Percentiles rank a stretch among this genome's conserved stretches.
Conservation (phyloP, 108 stramenopile species). For the Cyclotella kingstonii region DNA sequence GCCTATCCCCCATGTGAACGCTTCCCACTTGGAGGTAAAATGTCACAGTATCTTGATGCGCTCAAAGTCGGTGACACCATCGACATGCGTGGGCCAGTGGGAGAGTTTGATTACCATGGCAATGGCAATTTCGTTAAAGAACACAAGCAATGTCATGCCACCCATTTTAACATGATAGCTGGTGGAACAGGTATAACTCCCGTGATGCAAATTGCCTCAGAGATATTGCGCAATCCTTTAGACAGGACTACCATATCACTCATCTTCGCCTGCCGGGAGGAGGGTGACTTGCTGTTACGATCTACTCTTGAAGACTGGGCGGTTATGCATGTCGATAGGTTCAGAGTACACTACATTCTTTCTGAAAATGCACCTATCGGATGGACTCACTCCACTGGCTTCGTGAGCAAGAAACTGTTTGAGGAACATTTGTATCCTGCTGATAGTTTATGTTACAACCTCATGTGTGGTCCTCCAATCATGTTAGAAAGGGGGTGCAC, state of each 20-base stretch:
- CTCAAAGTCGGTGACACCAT: constrained; percentile 89
- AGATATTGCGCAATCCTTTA: constrained; percentile 79
- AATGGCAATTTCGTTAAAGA: constrained; percentile 87
- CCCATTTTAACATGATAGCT: constrained; percentile 92
- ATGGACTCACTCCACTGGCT: constrained; percentile 88
- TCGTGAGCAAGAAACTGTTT: constrained; percentile 84
- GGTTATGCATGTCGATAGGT: constrained; percentile 70
- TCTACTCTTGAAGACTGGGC: constrained; percentile 90
- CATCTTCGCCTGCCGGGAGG: constrained; percentile 92
- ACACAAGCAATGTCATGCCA: constrained; percentile 57
- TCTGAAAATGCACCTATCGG: constrained; percentile 67
- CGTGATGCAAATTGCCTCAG: constrained; percentile 88
- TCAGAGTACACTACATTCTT: constrained; percentile 94
- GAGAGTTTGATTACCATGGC: constrained; percentile 91
- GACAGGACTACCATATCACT: constrained; percentile 87
- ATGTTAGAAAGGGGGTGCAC: constrained; percentile 93
- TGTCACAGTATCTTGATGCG: constrained; percentile 90
- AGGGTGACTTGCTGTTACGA: constrained; percentile 91
- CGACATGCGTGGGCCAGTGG: constrained; percentile 88
- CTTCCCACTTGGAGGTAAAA: constrained; percentile 95
- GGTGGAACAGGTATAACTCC: constrained; percentile 98
- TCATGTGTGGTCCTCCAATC: constrained; percentile 98
- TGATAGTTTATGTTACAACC: constrained; percentile 65
- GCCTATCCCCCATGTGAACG: constrained; percentile 79
- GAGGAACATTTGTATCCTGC: constrained; percentile 69